Conservation (phyloP, 306 rosid species). For the Cyamopsis tetragonoloba region DNA sequence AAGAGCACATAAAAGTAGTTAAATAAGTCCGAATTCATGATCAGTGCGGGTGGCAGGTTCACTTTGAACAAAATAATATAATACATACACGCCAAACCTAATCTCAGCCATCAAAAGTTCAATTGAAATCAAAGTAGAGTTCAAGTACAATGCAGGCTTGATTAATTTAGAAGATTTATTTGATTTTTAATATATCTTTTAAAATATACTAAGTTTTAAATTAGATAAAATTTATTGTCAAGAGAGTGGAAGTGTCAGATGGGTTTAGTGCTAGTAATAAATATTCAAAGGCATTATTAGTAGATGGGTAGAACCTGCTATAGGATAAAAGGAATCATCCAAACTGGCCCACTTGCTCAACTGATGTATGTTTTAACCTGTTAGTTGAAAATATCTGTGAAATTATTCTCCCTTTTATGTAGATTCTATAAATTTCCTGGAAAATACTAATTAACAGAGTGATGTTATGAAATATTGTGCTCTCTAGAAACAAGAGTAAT, state of each 20-base stretch:
- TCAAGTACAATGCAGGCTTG: neutral
- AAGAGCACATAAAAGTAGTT: neutral
- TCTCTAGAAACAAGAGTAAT: neutral
- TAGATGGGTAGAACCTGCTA: constrained; percentile 13
- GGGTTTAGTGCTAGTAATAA: constrained; percentile 15
- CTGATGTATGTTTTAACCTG: neutral
- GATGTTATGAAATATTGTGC: neutral
- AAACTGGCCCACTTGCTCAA: constrained; percentile 20
- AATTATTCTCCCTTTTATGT: constrained; percentile 15
- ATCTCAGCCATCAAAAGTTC: neutral
- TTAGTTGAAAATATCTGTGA: neutral
- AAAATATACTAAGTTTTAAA: too few relatives aligned
- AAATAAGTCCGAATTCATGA: constrained; percentile 8
- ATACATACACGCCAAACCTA: constrained; percentile 10
- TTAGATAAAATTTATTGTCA: neutral
- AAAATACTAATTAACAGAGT: neutral
- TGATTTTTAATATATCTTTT: neutral
- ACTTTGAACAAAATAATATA: constrained; percentile 9
- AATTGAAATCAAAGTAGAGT: neutral
- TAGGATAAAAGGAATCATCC: constrained; percentile 19
- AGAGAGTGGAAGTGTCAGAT: constrained; percentile 4
- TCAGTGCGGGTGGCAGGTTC: constrained; percentile 25
- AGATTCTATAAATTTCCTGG: constrained; percentile 6
- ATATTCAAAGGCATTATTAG: constrained; percentile 2
- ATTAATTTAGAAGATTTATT: neutral